A percentile compares a stretch with the other conserved stretches of the same genome.
Evolutionary conservation across 257 asterid species (phyloP).

Genomic region (Pogostemon cablin): DNA sequence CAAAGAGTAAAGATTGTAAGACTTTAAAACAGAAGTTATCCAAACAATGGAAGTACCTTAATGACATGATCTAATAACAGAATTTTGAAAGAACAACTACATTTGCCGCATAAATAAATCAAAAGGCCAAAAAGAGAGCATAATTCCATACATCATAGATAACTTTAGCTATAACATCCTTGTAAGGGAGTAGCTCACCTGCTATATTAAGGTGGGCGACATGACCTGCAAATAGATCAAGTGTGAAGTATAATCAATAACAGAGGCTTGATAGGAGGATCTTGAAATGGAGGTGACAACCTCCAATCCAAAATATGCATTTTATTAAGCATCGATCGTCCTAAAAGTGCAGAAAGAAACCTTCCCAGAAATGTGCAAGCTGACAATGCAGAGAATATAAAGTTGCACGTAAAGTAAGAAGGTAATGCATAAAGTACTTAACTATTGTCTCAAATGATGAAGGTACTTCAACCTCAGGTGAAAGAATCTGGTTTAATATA

Average conservation of each 20-base stretch:
- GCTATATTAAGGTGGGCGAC: slow-evolving; percentile 88
- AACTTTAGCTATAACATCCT: slow-evolving; percentile 85
- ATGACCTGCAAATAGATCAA: slow-evolving; percentile 70
- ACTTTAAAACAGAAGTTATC: slow-evolving; percentile 14
- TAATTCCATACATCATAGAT: slow-evolving; percentile 75
- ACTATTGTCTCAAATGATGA: slow-evolving; percentile 98
- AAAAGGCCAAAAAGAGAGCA: background rate
- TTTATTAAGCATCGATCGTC: slow-evolving; percentile 1
- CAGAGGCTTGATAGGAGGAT: slow-evolving; percentile 19
- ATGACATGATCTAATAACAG: background rate
- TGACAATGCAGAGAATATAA: background rate
- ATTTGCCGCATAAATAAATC: slow-evolving; percentile 13
- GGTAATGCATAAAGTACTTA: slow-evolving; percentile 56
- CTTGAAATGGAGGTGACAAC: slow-evolving; percentile 17
- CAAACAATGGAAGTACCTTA: slow-evolving; percentile 10
- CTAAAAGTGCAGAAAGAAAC: slow-evolving; percentile 9
- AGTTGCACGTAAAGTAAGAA: background rate
- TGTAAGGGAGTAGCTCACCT: slow-evolving; percentile 80
- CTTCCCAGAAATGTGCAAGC: slow-evolving; percentile 1
- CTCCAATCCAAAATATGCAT: background rate
- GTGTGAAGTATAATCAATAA: slow-evolving; percentile 29
- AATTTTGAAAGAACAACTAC: background rate
- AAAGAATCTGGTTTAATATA: slow-evolving; percentile 85
- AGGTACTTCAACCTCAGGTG: slow-evolving; percentile 78
- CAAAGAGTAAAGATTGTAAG: slow-evolving; percentile 10